Base-by-base conservation (phyloP, 345 rosid species). In the Clarkia xantiana region DNA sequence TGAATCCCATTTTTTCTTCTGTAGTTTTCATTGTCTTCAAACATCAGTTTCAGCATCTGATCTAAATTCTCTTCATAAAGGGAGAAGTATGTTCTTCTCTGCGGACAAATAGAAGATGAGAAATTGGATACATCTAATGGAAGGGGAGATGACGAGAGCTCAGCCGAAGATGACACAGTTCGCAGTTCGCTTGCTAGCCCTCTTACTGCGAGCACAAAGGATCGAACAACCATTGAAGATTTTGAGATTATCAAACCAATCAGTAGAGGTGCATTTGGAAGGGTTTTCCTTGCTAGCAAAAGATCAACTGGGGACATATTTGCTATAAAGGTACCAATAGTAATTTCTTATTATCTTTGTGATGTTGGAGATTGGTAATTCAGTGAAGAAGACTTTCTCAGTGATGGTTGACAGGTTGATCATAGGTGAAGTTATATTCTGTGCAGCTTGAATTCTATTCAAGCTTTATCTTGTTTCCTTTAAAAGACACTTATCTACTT, bases 171-270 rank as follows among this genome's bases (percentile, higher is more conserved):
- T 22, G 98, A 91, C 57, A 60, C 77, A 8, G 57, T 73, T 41
- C 93, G 93, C 57, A 81, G 94, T 64, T 67, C 75, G 65, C 80
- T 82, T 43, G 68, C 96, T 45, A 86, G 98, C 57, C 96, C 98
- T 43, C 78, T 91, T 18, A 86, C 80, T 63, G 64, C 75, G 49
- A 69, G 78, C 41, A 76, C 81, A 20, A 91, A 71, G 75, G 93
- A 91, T 61, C 66, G 98, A 51, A 91, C 96, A 25, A 83, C 96
- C 14, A 91, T 91, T 49, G 98, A 91, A 68, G 98, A 91, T 72
- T 91, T 91, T 58, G 94, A 91, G 68, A 91, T 91, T 55, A 91
- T 86, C 54, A 91, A 86, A 76, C 98, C 98, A 52, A 84, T 91
- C 58, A 91, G 98, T 67, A 76, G 86, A 25, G 98, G 98, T 60